Evolutionary conservation across 108 stramenopile genomes (phyloP).

Genomic region (Licmophora abbreviata): DNA sequence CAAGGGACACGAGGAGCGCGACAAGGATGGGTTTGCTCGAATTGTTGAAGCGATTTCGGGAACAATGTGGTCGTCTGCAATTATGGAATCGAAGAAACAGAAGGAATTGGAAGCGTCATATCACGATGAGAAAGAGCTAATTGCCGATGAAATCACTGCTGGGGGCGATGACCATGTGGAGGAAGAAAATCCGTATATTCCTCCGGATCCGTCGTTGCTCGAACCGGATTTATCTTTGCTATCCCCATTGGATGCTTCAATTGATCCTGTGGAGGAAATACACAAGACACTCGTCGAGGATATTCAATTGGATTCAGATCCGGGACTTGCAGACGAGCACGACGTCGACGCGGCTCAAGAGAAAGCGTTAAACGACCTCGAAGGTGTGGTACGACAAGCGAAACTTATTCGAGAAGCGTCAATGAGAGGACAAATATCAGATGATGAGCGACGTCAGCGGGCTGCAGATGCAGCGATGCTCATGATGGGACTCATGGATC

Average conservation of each 20-base stretch:
- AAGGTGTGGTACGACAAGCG: constrained; percentile 54
- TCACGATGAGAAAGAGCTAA: constrained; percentile 6
- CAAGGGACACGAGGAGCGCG: constrained; percentile 69
- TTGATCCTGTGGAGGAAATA: constrained; percentile 9
- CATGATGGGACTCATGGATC: constrained; percentile 65
- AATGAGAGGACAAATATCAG: constrained; percentile 41
- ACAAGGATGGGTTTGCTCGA: constrained; percentile 84
- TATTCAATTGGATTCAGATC: not conserved
- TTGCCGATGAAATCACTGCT: not conserved
- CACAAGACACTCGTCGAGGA: not conserved
- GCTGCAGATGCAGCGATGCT: constrained; percentile 75
- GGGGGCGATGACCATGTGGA: not conserved
- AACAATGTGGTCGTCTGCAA: constrained; percentile 73
- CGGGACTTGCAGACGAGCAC: not conserved
- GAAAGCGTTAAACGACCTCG: constrained; percentile 51
- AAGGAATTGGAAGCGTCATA: constrained; percentile 12
- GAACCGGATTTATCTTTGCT: not conserved
- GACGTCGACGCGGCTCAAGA: constrained; percentile 19
- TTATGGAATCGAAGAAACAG: constrained; percentile 49
- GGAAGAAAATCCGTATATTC: constrained; percentile 14
- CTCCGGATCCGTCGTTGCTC: constrained; percentile 19
- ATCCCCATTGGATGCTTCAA: too few relatives aligned
- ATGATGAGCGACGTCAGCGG: constrained; percentile 61
- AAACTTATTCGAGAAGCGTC: constrained; percentile 59
- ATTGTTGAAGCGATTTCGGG: constrained; percentile 71